phyloP scores from a whole-genome alignment of 352 stramenopile genomes.

The Chrysophaeum taylorii region DNA sequence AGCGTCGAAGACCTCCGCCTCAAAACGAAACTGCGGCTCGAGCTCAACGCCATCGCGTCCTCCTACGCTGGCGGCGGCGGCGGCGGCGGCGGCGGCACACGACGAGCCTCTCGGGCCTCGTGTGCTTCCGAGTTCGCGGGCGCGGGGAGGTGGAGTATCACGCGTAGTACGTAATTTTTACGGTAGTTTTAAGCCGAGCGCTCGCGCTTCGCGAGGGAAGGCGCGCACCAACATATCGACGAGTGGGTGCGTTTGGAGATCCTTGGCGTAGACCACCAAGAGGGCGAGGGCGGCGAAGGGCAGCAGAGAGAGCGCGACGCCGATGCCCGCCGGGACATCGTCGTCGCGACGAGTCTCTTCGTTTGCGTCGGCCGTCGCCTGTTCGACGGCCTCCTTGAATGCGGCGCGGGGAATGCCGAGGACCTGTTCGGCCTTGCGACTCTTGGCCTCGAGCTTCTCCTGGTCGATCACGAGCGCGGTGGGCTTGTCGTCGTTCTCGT shows the following conservation, averaged over 20 bases:
- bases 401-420: background rate
- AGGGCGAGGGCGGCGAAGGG: background rate
- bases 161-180: background rate
- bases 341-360: background rate
- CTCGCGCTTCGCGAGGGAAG: background rate
- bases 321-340: background rate
- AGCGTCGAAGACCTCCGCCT: too few species aligned
- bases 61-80: too few species aligned
- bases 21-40: too few species aligned
- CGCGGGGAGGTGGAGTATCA: too few species aligned
- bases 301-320: background rate
- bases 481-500: background rate
- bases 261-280: too few species aligned
- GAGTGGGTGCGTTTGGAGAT: too few species aligned
- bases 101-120: too few species aligned
- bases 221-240: background rate
- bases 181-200: background rate
- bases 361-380: background rate
- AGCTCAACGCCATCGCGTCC: too few species aligned
- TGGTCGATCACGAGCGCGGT: conserved; percentile 6
- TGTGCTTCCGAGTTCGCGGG: too few species aligned
- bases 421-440: background rate
- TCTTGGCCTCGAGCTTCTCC: background rate
- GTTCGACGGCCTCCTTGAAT: background rate
- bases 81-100: too few species aligned